Evolutionary conservation across 2,329 filamentous ascomycete species (phyloP).

Genomic region (Arthrinium puccinioides): DNA sequence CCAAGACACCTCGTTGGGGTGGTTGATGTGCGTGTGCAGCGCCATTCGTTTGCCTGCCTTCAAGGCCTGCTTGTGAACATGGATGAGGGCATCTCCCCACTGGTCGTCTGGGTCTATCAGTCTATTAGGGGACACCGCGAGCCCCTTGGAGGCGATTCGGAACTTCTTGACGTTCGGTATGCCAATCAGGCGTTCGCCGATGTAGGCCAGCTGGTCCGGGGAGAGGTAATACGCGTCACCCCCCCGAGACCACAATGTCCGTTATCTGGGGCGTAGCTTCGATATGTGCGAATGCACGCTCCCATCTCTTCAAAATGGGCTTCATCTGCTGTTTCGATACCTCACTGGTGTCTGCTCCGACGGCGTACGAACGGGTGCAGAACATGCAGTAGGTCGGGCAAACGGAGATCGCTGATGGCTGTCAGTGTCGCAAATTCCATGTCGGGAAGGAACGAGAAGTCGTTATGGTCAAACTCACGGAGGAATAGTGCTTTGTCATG

Average conservation of each 20-base stretch:
- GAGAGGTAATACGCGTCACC: slow-evolving; percentile 54
- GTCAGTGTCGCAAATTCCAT: slow-evolving; percentile 9
- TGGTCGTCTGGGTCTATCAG: slow-evolving; percentile 43
- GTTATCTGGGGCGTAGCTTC: slow-evolving; percentile 37
- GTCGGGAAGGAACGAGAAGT: background rate
- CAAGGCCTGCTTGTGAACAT: slow-evolving; percentile 41
- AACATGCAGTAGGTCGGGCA: slow-evolving; percentile 58
- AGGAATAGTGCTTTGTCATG: slow-evolving; percentile 56
- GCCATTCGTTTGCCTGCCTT: slow-evolving; percentile 51
- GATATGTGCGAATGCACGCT: slow-evolving; percentile 51
- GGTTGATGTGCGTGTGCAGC: slow-evolving; percentile 60
- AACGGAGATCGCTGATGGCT: slow-evolving; percentile 41
- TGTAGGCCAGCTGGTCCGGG: slow-evolving; percentile 41
- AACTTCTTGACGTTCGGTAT: slow-evolving; percentile 53
- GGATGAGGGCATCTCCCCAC: slow-evolving; percentile 47
- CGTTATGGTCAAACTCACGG: slow-evolving; percentile 34
- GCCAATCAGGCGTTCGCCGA: slow-evolving; percentile 46
- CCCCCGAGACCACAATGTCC: slow-evolving; percentile 56
- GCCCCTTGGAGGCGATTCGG: slow-evolving; percentile 54
- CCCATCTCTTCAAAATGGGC: slow-evolving; percentile 37
- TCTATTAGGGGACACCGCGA: slow-evolving; percentile 50
- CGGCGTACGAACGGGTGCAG: slow-evolving; percentile 53
- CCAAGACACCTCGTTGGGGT: slow-evolving; percentile 56
- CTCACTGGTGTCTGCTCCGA: slow-evolving; percentile 46
- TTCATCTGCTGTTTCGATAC: slow-evolving; percentile 35